Evolutionary conservation across 768 basidiomycete species (phyloP), one percentile per base, ranked within the genome.

Genomic region (Pholiota microspora): DNA sequence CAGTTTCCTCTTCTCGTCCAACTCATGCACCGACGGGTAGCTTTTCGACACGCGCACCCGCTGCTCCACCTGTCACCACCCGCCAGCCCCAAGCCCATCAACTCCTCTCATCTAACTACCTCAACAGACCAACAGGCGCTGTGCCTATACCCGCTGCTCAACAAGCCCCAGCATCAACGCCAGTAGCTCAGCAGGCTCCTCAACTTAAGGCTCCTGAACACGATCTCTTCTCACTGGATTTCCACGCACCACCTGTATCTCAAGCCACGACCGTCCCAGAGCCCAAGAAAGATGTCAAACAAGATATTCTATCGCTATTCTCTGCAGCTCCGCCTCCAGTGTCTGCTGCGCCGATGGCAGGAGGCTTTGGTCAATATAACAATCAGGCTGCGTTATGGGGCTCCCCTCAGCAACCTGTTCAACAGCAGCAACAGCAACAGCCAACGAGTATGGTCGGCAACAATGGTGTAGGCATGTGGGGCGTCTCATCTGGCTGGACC

Each of bases 151-250:
- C 40, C 21, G 23, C 40, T 21, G 63, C 67, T 0, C 57, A 38
- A n/a, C 51, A 44, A 7, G 4, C 45, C 18, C 31, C 70, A 66
- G n/a, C 67, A 68, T 47, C 44, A 59, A 25, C 62, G 67, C 38
- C 68, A 71, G 24, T 12, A 31, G 12, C n/a, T 6, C 29, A 31
- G 12, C 29, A 31, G 29, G 7, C 29, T 6, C 29, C 29, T 12
- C 29, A 31, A 31, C 62, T 67, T 15, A 58, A 66, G 48, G 64
- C 75, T 10, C 53, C 55, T 10, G 70, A 76, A 54, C 79, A 87
- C 57, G 89, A 90, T 62, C 73, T 96, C 7, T 94, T 95, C 67
- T 82, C 86, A 24, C 84, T 95, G 51, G 92, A 95, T 69, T 96
- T 95, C 69, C 87, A 89, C 60, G 75, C 84, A 1, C 84, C 88